These are phyloP conservation scores for Lasiosphaeriaceae sp. DNA, from an alignment of 495 filamentous ascomycete species.

Conservation along the genomic window DNA sequence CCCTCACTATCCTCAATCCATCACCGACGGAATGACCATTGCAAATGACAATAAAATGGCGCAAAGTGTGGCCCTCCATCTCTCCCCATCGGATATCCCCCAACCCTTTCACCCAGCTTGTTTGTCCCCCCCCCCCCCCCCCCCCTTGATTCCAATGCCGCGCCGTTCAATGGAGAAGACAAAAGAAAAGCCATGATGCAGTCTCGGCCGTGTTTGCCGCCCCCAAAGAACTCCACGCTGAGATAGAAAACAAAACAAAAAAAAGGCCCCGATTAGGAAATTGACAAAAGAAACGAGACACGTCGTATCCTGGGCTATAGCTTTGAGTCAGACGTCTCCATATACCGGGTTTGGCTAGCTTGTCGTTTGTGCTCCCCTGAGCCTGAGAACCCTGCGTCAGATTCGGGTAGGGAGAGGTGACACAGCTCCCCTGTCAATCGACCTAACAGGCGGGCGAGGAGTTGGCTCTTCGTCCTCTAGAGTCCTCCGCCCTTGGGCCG, in stretches of 20 bases:
- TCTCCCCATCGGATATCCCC: neutral
- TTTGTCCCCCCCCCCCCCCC: too few species aligned
- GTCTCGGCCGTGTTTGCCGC: constrained; percentile 11
- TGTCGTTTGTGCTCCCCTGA: neutral
- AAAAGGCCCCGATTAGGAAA: too few species aligned
- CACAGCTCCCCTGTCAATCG: constrained; percentile 12
- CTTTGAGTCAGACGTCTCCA: neutral
- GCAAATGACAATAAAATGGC: neutral
- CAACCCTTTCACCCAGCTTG: neutral
- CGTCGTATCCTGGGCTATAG: neutral
- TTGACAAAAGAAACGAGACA: too few species aligned
- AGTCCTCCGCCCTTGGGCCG: constrained; percentile 4
- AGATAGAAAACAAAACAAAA: constrained; percentile 10
- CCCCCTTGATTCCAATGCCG: too few species aligned
- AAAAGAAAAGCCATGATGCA: constrained; percentile 15
- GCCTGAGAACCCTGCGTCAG: neutral
- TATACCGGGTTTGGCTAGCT: neutral
- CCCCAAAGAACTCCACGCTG: constrained; percentile 24
- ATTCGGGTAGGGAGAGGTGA: constrained; percentile 21
- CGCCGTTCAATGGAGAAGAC: neutral
- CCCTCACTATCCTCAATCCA: too few species aligned
- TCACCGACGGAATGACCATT: too few species aligned
- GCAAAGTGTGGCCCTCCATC: neutral
- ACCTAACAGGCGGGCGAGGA: constrained; percentile 20
- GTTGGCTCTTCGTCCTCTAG: constrained; percentile 29